Evolutionary conservation across 2,329 filamentous ascomycete species (phyloP).

Genomic region (Penicillium brevicompactum): DNA sequence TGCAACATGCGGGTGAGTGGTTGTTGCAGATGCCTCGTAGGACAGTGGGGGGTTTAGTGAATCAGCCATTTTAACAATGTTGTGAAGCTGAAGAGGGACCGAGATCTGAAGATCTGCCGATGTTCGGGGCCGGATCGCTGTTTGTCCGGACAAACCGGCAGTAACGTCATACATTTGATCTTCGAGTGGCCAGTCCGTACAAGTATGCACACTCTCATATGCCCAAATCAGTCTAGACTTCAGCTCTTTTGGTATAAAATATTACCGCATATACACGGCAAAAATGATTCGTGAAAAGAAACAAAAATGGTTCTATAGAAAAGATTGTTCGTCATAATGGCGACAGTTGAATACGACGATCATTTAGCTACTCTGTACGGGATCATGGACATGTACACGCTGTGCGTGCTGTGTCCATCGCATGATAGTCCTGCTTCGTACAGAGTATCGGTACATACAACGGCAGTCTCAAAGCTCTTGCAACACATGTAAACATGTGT

Average conservation of each 20-base stretch:
- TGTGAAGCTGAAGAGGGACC: slow-evolving; percentile 9
- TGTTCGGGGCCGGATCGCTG: neutral
- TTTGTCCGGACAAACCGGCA: neutral
- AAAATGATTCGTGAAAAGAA: neutral
- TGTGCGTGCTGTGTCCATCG: neutral
- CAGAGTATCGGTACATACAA: neutral
- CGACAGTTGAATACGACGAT: neutral
- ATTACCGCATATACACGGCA: neutral
- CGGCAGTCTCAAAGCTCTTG: neutral
- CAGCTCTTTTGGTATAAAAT: neutral
- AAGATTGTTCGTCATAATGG: neutral
- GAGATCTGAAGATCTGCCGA: slow-evolving; percentile 12
- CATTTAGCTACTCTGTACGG: too few species aligned
- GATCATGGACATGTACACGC: too few species aligned
- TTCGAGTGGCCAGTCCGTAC: neutral
- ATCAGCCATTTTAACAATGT: slow-evolving; percentile 40
- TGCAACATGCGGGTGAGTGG: slow-evolving; percentile 70
- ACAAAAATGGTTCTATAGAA: neutral
- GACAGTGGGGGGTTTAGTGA: slow-evolving; percentile 68
- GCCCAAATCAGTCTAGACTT: neutral
- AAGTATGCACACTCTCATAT: neutral
- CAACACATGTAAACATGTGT: neutral
- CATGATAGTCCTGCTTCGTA: neutral
- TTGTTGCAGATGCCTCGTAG: slow-evolving; percentile 73
- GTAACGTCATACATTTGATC: slow-evolving; percentile 8